Conservation (phyloP, 164 flowering plant genomes). For the Vitis riparia region DNA sequence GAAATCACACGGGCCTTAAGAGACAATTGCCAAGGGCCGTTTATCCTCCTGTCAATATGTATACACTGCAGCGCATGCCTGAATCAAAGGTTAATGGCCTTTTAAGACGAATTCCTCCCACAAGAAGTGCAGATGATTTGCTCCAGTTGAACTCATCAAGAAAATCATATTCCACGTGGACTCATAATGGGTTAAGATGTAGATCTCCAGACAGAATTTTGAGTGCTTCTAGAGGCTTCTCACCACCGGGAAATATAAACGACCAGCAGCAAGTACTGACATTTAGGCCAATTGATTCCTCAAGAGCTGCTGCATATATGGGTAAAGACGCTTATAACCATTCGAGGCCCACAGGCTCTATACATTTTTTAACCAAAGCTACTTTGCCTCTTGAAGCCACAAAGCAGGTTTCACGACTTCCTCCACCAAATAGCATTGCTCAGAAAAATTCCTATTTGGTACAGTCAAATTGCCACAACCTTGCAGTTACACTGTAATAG, state of each 20-base stretch:
- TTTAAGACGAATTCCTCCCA: conserved; percentile 1
- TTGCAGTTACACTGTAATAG: no score
- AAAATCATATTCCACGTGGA: neutral
- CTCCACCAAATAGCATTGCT: neutral
- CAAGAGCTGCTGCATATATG: neutral
- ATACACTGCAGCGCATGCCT: neutral
- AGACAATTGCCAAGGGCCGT: neutral
- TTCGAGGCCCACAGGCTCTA: neutral
- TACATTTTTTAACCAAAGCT: neutral
- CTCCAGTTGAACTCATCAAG: neutral
- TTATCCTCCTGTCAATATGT: neutral
- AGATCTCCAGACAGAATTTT: neutral
- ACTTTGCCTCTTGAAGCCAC: neutral
- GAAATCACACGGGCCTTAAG: neutral
- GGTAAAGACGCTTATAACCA: neutral
- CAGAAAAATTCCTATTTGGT: neutral
- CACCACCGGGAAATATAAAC: neutral
- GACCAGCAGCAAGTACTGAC: neutral
- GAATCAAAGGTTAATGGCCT: neutral
- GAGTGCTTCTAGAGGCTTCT: neutral
- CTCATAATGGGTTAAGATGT: neutral
- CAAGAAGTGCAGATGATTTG: neutral
- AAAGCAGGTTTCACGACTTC: neutral
- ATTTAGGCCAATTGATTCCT: neutral
- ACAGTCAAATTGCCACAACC: neutral